These are phyloP conservation scores for Xylaria sp. DNA, from an alignment of 2,329 filamentous ascomycete genomes.

Conservation along the genomic window DNA sequence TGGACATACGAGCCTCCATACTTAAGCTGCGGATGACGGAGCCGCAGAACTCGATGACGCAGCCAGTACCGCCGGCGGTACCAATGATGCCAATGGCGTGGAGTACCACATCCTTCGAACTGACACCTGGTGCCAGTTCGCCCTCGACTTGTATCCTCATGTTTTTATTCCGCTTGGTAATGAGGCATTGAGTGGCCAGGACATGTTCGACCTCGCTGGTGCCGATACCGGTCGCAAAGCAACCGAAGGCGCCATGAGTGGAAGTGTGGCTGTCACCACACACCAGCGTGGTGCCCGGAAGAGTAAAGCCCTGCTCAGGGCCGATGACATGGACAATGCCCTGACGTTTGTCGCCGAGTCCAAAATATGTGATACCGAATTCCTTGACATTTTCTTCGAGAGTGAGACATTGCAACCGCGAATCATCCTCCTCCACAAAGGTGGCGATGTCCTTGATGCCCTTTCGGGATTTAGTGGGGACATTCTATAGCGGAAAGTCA, in stretches of 20 bases:
- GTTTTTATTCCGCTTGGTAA: slow-evolving; percentile 96
- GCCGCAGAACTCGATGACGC: slow-evolving; percentile 97
- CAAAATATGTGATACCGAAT: slow-evolving; percentile 97
- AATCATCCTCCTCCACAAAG: slow-evolving; percentile 96
- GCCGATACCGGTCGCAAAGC: slow-evolving; percentile 95
- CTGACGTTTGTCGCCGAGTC: slow-evolving; percentile 93
- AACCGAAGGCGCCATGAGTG: slow-evolving; percentile 95
- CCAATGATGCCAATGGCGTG: slow-evolving; percentile 94
- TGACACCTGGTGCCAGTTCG: slow-evolving; percentile 87
- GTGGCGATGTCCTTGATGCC: slow-evolving; percentile 91
- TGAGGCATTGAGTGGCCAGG: slow-evolving; percentile 92
- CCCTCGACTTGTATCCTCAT: slow-evolving; percentile 98
- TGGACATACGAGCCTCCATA: slow-evolving; percentile 98
- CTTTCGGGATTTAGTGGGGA: slow-evolving; percentile 90
- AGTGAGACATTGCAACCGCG: slow-evolving; percentile 90
- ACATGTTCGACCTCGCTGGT: slow-evolving; percentile 99
- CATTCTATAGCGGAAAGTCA: slow-evolving; percentile 71
- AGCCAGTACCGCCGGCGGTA: slow-evolving; percentile 92
- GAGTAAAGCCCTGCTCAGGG: slow-evolving; percentile 97
- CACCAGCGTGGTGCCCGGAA: slow-evolving; percentile 95
- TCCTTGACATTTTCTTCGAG: slow-evolving; percentile 98
- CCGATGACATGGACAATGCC: slow-evolving; percentile 99
- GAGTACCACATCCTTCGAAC: slow-evolving; percentile 94
- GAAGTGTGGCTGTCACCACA: slow-evolving; percentile 99
- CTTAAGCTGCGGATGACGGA: slow-evolving; percentile 89